These are phyloP conservation scores for Tieghemostelium lacteum DNA, from an alignment of 78 protist genomes.

Conservation along the genomic window DNA sequence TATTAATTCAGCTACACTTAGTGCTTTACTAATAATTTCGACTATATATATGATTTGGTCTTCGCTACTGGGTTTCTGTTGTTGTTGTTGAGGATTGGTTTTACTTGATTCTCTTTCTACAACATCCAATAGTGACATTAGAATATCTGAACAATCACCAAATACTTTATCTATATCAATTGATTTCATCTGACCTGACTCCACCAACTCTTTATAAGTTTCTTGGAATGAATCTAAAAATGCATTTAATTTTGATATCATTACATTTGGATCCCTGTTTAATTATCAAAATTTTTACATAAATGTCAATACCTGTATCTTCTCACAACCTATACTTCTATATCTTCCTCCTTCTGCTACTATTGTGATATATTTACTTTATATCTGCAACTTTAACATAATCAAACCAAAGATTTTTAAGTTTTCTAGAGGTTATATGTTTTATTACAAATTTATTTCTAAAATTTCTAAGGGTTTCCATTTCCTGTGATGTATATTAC, in stretches of 20 bases:
- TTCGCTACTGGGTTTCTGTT: background rate
- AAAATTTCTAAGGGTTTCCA: slow-evolving; percentile 74
- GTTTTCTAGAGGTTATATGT: slow-evolving; percentile 54
- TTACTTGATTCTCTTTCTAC: slow-evolving; percentile 58
- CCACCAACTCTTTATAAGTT: slow-evolving; percentile 53
- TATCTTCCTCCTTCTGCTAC: too few relatives aligned
- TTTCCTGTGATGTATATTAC: too few relatives aligned
- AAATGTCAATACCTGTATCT: background rate
- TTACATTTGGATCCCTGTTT: slow-evolving; percentile 40
- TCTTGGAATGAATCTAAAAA: slow-evolving; percentile 79
- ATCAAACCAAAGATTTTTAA: slow-evolving; percentile 49
- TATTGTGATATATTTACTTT: slow-evolving; percentile 62
- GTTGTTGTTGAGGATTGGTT: background rate
- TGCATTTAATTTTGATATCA: slow-evolving; percentile 28
- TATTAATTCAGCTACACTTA: slow-evolving; percentile 73
- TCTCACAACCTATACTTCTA: background rate
- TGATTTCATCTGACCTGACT: slow-evolving; percentile 69
- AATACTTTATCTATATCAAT: slow-evolving; percentile 58
- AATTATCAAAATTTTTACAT: background rate
- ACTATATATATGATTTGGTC: slow-evolving; percentile 17
- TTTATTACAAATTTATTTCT: slow-evolving; percentile 44
- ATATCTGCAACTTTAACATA: slow-evolving; percentile 59
- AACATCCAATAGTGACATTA: slow-evolving; percentile 49
- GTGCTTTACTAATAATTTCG: slow-evolving; percentile 46
- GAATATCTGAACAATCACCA: slow-evolving; percentile 79